Conservation (phyloP, 352 stramenopile genomes). For the Phytopythium vexans region DNA sequence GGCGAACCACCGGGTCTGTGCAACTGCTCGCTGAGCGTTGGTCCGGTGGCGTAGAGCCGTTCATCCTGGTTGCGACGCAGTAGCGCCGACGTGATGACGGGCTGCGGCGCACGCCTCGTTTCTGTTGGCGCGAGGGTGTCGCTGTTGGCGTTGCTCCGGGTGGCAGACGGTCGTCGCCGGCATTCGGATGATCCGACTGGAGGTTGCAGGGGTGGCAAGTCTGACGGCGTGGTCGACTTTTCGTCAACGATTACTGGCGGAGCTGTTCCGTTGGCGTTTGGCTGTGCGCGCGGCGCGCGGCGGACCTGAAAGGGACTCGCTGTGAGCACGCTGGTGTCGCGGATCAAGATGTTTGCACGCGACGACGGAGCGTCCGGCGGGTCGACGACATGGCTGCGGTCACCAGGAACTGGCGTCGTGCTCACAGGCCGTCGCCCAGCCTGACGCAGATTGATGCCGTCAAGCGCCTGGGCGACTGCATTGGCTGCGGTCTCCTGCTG, state of each 20-base stretch:
- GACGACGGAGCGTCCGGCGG: not conserved
- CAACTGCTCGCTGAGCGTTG: slow-evolving; percentile 1
- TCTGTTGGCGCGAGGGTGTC: not conserved
- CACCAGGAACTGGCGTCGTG: not conserved
- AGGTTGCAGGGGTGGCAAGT: no score
- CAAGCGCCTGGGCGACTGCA: slow-evolving; percentile 41
- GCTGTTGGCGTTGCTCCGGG: not conserved
- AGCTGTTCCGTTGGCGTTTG: not conserved
- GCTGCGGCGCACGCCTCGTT: not conserved
- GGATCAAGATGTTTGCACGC: slow-evolving; percentile 14
- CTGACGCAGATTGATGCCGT: slow-evolving; percentile 15
- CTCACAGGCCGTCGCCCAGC: slow-evolving; percentile 1
- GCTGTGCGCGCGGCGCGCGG: not conserved
- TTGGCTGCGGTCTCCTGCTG: slow-evolving; percentile 14
- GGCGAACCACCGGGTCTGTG: not conserved
- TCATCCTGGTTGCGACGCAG: not conserved
- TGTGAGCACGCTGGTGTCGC: slow-evolving; percentile 6
- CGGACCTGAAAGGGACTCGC: slow-evolving; percentile 1
- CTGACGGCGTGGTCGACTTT: not conserved
- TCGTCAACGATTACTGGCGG: not conserved
- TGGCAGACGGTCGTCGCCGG: slow-evolving; percentile 2
- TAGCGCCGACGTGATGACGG: slow-evolving; percentile 1
- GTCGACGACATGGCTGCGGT: no score
- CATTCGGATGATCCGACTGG: not conserved
- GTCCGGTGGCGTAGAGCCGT: not conserved